Base-by-base conservation (phyloP, 2,329 filamentous ascomycete genomes). In the Monosporascus ibericus region DNA sequence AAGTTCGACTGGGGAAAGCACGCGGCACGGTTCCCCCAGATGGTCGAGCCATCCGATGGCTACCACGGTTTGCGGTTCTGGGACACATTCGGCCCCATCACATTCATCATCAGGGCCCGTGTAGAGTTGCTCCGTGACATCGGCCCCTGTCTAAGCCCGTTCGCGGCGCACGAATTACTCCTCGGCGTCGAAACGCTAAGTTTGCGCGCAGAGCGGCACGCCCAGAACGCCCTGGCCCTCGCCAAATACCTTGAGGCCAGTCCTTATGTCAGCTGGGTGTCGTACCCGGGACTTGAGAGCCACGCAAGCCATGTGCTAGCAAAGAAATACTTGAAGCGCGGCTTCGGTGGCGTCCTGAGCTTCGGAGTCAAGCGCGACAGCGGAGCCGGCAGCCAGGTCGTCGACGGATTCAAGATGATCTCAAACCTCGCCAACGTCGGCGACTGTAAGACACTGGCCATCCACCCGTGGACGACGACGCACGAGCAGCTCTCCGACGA, bases 341-440 rank as follows among this genome's bases (percentile, higher is more conserved):
- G 92, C 7, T 94, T 87, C 63, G 92, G 92, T 48, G 92, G 94
- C 63, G 92, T 99, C 18, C 72, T 99, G 57, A 95, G 88, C 63
- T 94, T 99, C 62, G 94, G 94, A 50, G 87, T 96, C 56, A 95
- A 95, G 75, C 92, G 92, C 3, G 91, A 89, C 55, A 89, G 82
- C 55, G 78, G 75, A n/a, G 90, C 88, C 17, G 92, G 94, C 55
- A 88, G 84, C 68, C 85, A 91, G 71, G 84, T 97, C 34, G 94
- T 97, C 49, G 94, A 99, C 72, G 85, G 85, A 61, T 95, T 99
- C 77, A 94, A 95, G 80, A 75, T 99, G 61, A 90, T 97, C 63
- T 95, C 90, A 18, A 96, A 97, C 73, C 76, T 97, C 61, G 94
- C 94, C 53, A 99, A 99, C 68, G 92, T 97, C 27, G 92, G 92